Base-by-base conservation (phyloP, 768 basidiomycete genomes). In the Ramaria rubella region DNA sequence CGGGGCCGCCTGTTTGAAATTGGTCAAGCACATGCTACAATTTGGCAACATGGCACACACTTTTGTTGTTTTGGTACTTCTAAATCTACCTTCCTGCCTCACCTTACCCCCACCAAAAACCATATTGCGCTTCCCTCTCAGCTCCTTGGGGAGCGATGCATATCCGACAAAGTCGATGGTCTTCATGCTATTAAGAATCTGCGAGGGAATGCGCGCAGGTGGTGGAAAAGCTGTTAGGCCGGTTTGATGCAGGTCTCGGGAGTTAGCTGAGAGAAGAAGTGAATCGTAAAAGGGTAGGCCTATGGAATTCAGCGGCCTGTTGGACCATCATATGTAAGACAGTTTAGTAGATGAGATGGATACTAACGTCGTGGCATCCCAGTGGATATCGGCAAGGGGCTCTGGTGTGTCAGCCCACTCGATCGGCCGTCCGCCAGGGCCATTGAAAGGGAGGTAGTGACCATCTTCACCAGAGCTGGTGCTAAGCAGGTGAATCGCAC, bases 91-190 rank as follows among this genome's bases (percentile, higher is more conserved):
- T 61, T 80, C 77, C 5, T 74, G 69, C 67, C 82, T 82, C 26
- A 45, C 7, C 58, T 77, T 74, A n/a, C 77, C 69, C 23, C 71
- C 74, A 14, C 77, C 73, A 17, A 72, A 68, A 6, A 84, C 80
- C 62, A 94, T 78, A 66, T 98, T 95, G 36, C 95, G 81, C 58
- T 84, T 80, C 0, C 90, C 92, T 61, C 82, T 81, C 21, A 95
- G 74, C 60, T 95, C 93, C 64, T 85, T 86, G 0, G 95, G 95
- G 48, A 94, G 75, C 0, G 86, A 72, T 1, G 95, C 94, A 67
- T 96, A 97, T 4, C 90, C 90, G 27, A 97, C 79, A 54, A 87
- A 89, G 63, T 96, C 94, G 59, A 93, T 90, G 60, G 80, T 80
- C 66, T 90, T 90, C 79, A 97, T 90, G 2, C 83, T 75, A 38